Base-by-base conservation (phyloP, 208 protist genomes). In the Leishmania major region DNA sequence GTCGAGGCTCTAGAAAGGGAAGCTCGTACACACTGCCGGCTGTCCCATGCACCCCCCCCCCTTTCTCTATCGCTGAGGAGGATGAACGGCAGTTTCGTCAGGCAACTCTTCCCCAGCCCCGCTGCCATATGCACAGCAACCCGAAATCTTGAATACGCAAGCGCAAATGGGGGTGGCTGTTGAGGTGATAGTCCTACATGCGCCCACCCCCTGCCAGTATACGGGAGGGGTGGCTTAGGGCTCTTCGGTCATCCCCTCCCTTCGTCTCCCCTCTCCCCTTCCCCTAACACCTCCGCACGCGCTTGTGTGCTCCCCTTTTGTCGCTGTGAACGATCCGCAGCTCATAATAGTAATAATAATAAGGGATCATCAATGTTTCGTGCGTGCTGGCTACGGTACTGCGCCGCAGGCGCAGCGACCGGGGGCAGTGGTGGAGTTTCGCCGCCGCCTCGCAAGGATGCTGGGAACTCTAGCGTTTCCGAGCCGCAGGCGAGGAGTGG, bases 351-450 rank as follows among this genome's bases (percentile, higher is more conserved):
- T 37, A 67, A 17, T 67, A 67, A 17, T 67, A 59, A 31, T 62
- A 28, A 37, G 51, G 51, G 11, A 43, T 62, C 19, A 8, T 10
- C n/a, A 51, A 94, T 94, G 89, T 67, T 92, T 49, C 89, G 89
- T 77, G 79, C 84, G 5, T 86, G 81, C 67, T 88, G 81, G 80
- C 35, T 82, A 47, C 60, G 86, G 57, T 79, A 80, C 22, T 89
- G 84, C 60, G 85, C 86, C 4, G 78, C 83, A 37, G 85, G 79
- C 43, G 69, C 57, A 17, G 78, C 55, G 17, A 73, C 78, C 8
- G 78, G 85, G 28, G 73, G 78, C 4, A 80, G 72, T 31, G 64
- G 53, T 13, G 70, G 64, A 17, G 77, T 47, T 5, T 64, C 74
- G 19, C 78, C 77, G 47, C 72, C 71, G 15, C 81, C 66, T 1